Evolutionary conservation across 2,329 filamentous ascomycete species (phyloP), one percentile per base, ranked within the genome.

Genomic region (Trichoderma simmonsii): DNA sequence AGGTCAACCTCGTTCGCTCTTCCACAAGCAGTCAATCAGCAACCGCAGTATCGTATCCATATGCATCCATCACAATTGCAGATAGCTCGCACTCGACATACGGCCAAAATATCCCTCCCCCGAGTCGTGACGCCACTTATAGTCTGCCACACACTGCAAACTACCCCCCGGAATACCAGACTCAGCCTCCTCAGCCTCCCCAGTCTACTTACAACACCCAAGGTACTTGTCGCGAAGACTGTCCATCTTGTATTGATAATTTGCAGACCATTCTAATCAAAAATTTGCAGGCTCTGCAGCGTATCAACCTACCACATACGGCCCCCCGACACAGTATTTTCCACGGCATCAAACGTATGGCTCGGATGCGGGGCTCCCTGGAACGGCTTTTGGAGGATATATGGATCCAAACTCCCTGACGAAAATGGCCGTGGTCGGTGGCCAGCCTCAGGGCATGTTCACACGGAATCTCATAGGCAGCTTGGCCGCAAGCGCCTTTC

Each of bases 391-490:
- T 60, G 75, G 73, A 18, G 75, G 76, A 8, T 80, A 79, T 62
- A 71, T 73, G 9, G 80, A 82, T 56, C 78, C 79, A 56, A 77
- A 72, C 51, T 73, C 76, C 4, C 70, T 81, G 48, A 75, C 79
- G 28, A 77, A 81, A 57, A 81, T 82, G 77, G 79, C 80, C 6
- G 79, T 81, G 73, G 80, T 79, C 6, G 79, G 87, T 80, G 78
- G 78, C 6, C 86, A 86, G 65, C 90, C 91, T 1, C 90, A 90
- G 48, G 93, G 93, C 71, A 97, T 97, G 93, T 97, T 95, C 79
- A 98, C 95, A 0, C 87, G 95, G 67, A 99, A 98, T 78, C 87
- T 99, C 11, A 98, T 99, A 74, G 96, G 96, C 2, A 97, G 93
- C 80, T 85, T 97, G 66, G 91, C 93, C 6, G 94, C 95, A 36